Conservation (phyloP, 2,329 filamentous ascomycete genomes). For the Mollisiaceae sp. region DNA sequence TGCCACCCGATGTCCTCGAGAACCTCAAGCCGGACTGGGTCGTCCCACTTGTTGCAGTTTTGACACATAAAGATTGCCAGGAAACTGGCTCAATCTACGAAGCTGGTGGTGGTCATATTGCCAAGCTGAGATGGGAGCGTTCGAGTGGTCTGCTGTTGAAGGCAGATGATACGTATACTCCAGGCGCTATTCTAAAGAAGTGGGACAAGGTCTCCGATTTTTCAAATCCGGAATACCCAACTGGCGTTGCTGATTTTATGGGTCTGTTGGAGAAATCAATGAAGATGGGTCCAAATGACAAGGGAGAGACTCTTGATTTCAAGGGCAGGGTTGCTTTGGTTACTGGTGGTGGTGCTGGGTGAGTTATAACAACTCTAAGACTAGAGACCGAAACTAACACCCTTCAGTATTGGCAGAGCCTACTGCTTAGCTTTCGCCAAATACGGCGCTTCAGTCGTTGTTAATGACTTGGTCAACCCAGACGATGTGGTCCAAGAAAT, state of each 20-base stretch:
- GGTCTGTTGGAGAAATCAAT: constrained; percentile 81
- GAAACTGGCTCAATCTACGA: constrained; percentile 94
- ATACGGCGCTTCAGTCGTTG: constrained; percentile 82
- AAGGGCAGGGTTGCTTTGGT: constrained; percentile 84
- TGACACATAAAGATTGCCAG: constrained; percentile 81
- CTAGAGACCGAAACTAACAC: neutral
- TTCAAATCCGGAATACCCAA: constrained; percentile 80
- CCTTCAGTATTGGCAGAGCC: constrained; percentile 77
- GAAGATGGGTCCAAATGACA: constrained; percentile 74
- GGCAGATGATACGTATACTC: constrained; percentile 85
- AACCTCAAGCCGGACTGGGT: constrained; percentile 86
- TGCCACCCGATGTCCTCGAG: constrained; percentile 90
- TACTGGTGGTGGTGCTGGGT: constrained; percentile 85
- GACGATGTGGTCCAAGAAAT: constrained; percentile 93
- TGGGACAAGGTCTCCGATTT: constrained; percentile 91
- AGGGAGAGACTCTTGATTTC: constrained; percentile 78
- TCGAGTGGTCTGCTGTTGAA: constrained; percentile 87
- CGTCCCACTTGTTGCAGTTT: constrained; percentile 86
- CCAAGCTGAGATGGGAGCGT: constrained; percentile 95
- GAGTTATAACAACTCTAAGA: constrained; percentile 39
- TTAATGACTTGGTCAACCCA: constrained; percentile 95
- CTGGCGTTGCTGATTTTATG: constrained; percentile 87
- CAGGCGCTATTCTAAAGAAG: constrained; percentile 84
- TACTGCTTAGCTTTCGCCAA: constrained; percentile 90
- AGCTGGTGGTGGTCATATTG: constrained; percentile 87